Conservation (phyloP, 2,329 filamentous ascomycete species). For the Hypoxylon rubiginosum region DNA sequence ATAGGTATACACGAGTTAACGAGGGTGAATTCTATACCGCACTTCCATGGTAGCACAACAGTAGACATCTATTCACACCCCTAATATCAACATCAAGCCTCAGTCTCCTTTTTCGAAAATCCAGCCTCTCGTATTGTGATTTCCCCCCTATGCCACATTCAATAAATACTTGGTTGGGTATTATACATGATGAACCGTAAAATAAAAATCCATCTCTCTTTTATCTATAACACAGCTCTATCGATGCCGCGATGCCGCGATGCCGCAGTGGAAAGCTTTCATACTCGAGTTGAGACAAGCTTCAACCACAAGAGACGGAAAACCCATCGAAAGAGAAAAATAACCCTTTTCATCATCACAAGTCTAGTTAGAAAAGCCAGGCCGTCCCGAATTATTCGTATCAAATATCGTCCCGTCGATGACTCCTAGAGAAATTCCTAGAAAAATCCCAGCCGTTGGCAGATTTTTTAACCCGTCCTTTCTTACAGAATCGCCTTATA, state of each 20-base stretch:
- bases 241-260: slow-evolving; percentile 31
- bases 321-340: slow-evolving; percentile 11
- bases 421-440: not conserved
- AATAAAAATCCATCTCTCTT: slow-evolving; percentile 23
- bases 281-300: not conserved
- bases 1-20: not conserved
- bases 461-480: slow-evolving; percentile 10
- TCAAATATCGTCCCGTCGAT: not conserved
- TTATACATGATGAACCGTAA: not conserved
- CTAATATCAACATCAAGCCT: too few species aligned
- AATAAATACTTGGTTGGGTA: slow-evolving; percentile 11
- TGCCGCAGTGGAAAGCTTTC: slow-evolving; percentile 19
- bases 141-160: slow-evolving; percentile 13
- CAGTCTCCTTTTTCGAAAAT: not conserved
- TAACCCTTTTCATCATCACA: slow-evolving; percentile 7
- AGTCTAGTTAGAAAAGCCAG: slow-evolving; percentile 12
- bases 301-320: slow-evolving; percentile 5
- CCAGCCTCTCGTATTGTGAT: slow-evolving; percentile 9
- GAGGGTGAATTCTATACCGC: not conserved
- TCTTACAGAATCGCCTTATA: slow-evolving; percentile 24
- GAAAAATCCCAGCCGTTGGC: slow-evolving; percentile 21
- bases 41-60: not conserved
- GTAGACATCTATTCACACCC: not conserved
- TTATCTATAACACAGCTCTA: slow-evolving; percentile 32
- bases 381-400: slow-evolving; percentile 23